Percentiles rank a stretch among this genome's conserved stretches.
These are phyloP conservation scores for Colletotrichum melonis DNA, from an alignment of 2,329 filamentous ascomycete species.

Conservation along the genomic window DNA sequence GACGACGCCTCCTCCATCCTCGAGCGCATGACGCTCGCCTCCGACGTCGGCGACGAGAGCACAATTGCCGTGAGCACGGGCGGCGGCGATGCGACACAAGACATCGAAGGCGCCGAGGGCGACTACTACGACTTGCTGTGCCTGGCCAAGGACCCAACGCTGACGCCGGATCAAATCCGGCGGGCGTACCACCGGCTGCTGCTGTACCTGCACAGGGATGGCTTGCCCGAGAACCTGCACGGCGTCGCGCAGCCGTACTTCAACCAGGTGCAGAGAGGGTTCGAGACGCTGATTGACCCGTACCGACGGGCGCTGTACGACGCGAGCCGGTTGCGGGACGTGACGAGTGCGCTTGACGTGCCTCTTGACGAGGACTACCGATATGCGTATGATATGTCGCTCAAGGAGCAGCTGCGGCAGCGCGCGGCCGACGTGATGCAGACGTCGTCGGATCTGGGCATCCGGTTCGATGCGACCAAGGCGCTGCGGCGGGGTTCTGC, in stretches of 20 bases:
- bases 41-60: conserved; percentile 39
- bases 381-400: conserved; percentile 37
- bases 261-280: conserved; percentile 53
- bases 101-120: conserved; percentile 38
- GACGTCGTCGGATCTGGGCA: conserved; percentile 50
- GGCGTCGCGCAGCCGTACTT: conserved; percentile 54
- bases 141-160: conserved; percentile 47
- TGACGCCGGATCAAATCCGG: conserved; percentile 51
- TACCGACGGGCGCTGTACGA: conserved; percentile 55
- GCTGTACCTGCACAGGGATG: conserved; percentile 56
- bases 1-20: conserved; percentile 59
- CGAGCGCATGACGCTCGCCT: conserved; percentile 45
- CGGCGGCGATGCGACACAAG: conserved; percentile 5
- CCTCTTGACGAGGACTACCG: conserved; percentile 36
- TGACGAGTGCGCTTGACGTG: not conserved
- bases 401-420: conserved; percentile 39
- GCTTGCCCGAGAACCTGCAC: conserved; percentile 52
- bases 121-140: conserved; percentile 60
- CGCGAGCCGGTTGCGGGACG: conserved; percentile 40
- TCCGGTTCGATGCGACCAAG: conserved; percentile 49
- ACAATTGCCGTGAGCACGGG: conserved; percentile 25
- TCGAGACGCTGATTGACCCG: conserved; percentile 60
- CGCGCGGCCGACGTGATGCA: conserved; percentile 39
- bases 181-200: conserved; percentile 58
- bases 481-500: conserved; percentile 20